These are phyloP conservation scores for Trichoderma virens DNA, from an alignment of 495 filamentous ascomycete genomes.

Conservation along the genomic window DNA sequence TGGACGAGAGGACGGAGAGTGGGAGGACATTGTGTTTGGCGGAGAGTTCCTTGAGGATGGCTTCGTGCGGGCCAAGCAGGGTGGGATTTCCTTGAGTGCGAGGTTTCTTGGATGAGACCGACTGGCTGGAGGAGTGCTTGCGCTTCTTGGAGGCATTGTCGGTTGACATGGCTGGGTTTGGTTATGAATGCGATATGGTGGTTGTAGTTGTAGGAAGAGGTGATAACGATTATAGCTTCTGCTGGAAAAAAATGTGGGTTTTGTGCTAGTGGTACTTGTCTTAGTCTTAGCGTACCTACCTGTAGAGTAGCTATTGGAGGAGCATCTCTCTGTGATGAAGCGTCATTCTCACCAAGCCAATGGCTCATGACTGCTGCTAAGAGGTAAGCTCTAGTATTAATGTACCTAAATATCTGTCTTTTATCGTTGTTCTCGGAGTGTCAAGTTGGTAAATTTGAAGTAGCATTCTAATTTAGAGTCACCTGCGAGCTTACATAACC, in stretches of 20 bases:
- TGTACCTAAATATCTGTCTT: no score
- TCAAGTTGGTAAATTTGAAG: no score
- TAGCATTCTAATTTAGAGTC: no score
- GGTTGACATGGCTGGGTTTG: neutral
- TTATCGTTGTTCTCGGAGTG: no score
- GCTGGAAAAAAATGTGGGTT: neutral
- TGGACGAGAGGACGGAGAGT: conserved; percentile 45
- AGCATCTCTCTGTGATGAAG: no score
- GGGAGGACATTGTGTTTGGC: conserved; percentile 32
- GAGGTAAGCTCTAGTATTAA: no score
- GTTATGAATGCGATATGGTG: neutral
- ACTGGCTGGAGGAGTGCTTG: conserved; percentile 13
- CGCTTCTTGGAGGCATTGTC: neutral
- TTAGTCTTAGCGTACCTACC: neutral
- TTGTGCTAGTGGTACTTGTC: neutral
- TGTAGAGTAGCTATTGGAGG: no score
- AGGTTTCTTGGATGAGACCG: conserved; percentile 9
- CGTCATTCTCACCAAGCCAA: no score
- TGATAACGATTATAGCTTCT: neutral
- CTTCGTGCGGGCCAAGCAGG: conserved; percentile 17
- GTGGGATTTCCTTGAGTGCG: conserved; percentile 3
- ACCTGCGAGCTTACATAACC: no score
- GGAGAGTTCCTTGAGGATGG: conserved; percentile 21
- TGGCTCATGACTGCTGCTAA: no score
- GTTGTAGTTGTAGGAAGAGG: neutral